Conservation (phyloP, 805 yeast species). For the Jamesozyma hellenica region DNA sequence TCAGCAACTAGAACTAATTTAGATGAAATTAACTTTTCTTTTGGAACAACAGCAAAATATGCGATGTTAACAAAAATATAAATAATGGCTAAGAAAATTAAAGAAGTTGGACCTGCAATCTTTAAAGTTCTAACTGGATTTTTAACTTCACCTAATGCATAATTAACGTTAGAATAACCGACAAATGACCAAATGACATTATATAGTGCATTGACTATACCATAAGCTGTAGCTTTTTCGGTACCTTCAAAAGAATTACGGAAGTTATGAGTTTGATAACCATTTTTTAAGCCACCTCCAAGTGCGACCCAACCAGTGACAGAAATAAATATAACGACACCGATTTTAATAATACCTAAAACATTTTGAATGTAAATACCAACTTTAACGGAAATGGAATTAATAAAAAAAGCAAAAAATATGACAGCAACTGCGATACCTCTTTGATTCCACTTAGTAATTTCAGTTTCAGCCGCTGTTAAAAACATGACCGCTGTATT, state of each 20-base stretch:
- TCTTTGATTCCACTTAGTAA: conserved; percentile 67
- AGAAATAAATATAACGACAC: conserved; percentile 57
- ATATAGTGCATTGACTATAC: conserved; percentile 65
- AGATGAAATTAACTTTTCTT: conserved; percentile 46
- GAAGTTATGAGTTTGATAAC: conserved; percentile 51
- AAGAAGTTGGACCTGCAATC: conserved; percentile 67
- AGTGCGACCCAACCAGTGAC: conserved; percentile 79
- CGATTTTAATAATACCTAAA: conserved; percentile 64
- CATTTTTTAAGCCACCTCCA: conserved; percentile 53
- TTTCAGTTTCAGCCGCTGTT: conserved; percentile 59
- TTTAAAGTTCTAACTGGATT: conserved; percentile 62
- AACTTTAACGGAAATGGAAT: conserved; percentile 48
- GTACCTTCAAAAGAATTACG: conserved; percentile 47
- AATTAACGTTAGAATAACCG: conserved; percentile 76
- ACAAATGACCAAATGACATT: conserved; percentile 79
- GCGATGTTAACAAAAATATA: conserved; percentile 73
- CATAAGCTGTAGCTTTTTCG: conserved; percentile 47
- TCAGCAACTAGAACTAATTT: conserved; percentile 68
- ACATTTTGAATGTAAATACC: conserved; percentile 59
- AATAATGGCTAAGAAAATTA: conserved; percentile 48
- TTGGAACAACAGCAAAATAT: conserved; percentile 73
- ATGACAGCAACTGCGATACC: conserved; percentile 69
- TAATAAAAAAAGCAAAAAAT: conserved; percentile 57
- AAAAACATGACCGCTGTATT: conserved; percentile 72
- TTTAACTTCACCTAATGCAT: conserved; percentile 70